These are phyloP conservation scores for Candida railenensis DNA, from an alignment of 805 yeast species.

Conservation along the genomic window DNA sequence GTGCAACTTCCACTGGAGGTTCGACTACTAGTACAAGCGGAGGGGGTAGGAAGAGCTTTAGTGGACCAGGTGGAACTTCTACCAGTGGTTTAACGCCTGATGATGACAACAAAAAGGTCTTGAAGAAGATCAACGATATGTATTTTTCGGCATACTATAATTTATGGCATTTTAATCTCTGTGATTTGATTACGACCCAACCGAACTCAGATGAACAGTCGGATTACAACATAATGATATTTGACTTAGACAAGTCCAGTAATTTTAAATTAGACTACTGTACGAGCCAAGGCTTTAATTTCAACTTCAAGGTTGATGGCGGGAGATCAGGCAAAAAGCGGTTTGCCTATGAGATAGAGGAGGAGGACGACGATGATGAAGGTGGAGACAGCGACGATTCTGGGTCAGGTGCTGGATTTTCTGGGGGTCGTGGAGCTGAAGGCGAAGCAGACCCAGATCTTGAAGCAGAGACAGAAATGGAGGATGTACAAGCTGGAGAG, in stretches of 20 bases:
- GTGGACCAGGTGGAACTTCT: too few relatives aligned
- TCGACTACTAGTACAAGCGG: neutral
- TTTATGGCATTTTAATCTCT: slow-evolving; percentile 74
- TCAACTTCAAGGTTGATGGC: slow-evolving; percentile 41
- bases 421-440: too few relatives aligned
- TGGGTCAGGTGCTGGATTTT: too few relatives aligned
- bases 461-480: slow-evolving; percentile 7
- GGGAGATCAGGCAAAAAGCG: slow-evolving; percentile 8
- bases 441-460: neutral
- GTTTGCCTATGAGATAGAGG: neutral
- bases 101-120: slow-evolving; percentile 33
- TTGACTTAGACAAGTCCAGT: slow-evolving; percentile 43
- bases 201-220: slow-evolving; percentile 8
- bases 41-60: too few relatives aligned
- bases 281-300: slow-evolving; percentile 62
- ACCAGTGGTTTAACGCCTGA: slow-evolving; percentile 6
- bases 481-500: slow-evolving; percentile 9
- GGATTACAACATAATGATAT: slow-evolving; percentile 44
- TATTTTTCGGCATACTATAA: slow-evolving; percentile 66
- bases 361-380: neutral
- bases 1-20: slow-evolving; percentile 25
- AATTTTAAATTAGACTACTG: slow-evolving; percentile 50
- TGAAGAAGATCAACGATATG: slow-evolving; percentile 54
- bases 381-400: neutral
- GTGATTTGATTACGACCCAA: slow-evolving; percentile 43